These are phyloP conservation scores for Aureobasidium melanogenum DNA, from an alignment of 2,329 filamentous ascomycete species.

Conservation along the genomic window DNA sequence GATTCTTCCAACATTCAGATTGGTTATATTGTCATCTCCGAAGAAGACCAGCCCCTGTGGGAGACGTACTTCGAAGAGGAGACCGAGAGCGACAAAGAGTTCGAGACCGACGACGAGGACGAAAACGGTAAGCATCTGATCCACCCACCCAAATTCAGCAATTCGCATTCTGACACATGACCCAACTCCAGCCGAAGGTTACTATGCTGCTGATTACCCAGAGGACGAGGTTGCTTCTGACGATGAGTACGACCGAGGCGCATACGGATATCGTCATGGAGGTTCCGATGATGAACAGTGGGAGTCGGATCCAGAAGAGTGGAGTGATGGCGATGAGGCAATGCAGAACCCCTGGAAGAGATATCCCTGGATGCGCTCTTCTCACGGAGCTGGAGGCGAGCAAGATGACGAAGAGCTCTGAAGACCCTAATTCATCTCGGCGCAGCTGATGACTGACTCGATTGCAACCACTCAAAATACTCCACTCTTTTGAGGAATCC, in stretches of 20 bases:
- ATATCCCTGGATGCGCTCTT: slow-evolving; percentile 14
- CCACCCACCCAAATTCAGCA: background rate
- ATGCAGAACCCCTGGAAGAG: slow-evolving; percentile 25
- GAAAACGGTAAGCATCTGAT: slow-evolving; percentile 45
- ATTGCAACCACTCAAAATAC: slow-evolving; percentile 17
- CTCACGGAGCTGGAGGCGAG: background rate
- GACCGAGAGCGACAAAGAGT: slow-evolving; percentile 38
- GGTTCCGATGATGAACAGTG: slow-evolving; percentile 34
- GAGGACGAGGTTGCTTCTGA: slow-evolving; percentile 70
- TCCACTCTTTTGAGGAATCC: slow-evolving; percentile 23
- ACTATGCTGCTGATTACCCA: slow-evolving; percentile 72
- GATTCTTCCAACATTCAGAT: slow-evolving; percentile 21
- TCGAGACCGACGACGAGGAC: slow-evolving; percentile 53
- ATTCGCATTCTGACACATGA: background rate
- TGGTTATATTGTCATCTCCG: slow-evolving; percentile 41
- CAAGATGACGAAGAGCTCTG: slow-evolving; percentile 11
- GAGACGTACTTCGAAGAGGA: slow-evolving; percentile 47
- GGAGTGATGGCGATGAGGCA: slow-evolving; percentile 20
- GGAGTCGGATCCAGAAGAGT: slow-evolving; percentile 22
- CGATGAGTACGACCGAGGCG: slow-evolving; percentile 48
- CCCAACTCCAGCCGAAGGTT: slow-evolving; percentile 52
- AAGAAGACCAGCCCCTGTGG: slow-evolving; percentile 48
- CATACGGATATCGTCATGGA: slow-evolving; percentile 32
- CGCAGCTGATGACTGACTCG: background rate
- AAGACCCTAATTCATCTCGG: background rate